These are phyloP conservation scores for Phytophthora lateralis DNA, from an alignment of 352 stramenopile species.

Conservation along the genomic window DNA sequence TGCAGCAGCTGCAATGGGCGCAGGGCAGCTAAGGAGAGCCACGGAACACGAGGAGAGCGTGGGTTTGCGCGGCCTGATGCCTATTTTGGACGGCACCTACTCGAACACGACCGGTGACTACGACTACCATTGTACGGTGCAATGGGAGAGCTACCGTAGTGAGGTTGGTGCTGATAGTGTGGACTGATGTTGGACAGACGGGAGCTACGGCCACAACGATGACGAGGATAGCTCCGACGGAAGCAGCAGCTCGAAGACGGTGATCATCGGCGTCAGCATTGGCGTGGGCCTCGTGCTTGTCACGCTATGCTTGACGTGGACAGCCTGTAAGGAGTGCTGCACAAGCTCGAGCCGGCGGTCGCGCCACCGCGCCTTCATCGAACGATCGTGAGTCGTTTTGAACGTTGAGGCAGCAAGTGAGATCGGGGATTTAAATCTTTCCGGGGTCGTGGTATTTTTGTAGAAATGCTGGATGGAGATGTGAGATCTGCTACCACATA, in stretches of 20 bases:
- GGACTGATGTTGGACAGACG: constrained; percentile 17
- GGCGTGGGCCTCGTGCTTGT: constrained; percentile 40
- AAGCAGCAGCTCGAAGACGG: constrained; percentile 25
- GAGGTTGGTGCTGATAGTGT: not conserved
- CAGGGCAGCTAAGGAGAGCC: constrained; percentile 7
- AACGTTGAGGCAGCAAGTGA: constrained; percentile 8
- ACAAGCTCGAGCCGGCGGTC: constrained; percentile 37
- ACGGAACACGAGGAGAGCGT: constrained; percentile 1
- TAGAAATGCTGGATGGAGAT: constrained; percentile 56
- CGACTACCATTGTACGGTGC: constrained; percentile 22
- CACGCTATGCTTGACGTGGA: constrained; percentile 53
- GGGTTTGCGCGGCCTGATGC: constrained; percentile 23
- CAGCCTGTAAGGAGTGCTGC: constrained; percentile 57
- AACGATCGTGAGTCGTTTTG: constrained; percentile 41
- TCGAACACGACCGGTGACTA: constrained; percentile 20
- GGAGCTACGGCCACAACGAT: constrained; percentile 12
- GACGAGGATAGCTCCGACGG: constrained; percentile 19
- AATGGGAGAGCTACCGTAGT: constrained; percentile 5
- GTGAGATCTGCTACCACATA: constrained; percentile 56
- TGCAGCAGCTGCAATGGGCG: constrained; percentile 1
- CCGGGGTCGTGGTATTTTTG: constrained; percentile 10
- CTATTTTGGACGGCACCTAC: constrained; percentile 25
- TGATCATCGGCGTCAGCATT: constrained; percentile 44
- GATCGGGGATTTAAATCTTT: constrained; percentile 9
- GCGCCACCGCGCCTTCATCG: constrained; percentile 53